Base-by-base conservation (phyloP, 345 rosid genomes). In the Camelina hispida region DNA sequence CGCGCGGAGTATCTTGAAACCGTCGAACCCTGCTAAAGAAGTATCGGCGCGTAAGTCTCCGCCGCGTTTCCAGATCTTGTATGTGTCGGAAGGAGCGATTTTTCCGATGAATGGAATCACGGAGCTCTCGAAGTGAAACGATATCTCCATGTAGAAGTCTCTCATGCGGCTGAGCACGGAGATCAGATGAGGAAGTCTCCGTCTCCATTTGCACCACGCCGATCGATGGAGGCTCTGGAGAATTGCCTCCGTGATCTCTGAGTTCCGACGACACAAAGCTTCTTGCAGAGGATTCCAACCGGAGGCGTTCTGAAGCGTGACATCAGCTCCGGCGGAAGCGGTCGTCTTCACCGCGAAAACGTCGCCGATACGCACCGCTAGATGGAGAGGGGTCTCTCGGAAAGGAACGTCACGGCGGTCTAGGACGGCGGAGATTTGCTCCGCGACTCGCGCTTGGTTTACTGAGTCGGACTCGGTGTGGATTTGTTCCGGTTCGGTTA, bases 141-240 rank as follows among this genome's bases (percentile, higher is more conserved):
- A 87, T 3, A 94, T 87, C 82, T 91, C 98, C 97, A 91, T 86
- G 82, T 94, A 91, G 83, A 94, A 94, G 75, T 94, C 98, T 14
- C 90, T 87, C 97, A 90, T 94, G 28, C 97, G 80, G 25, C 86
- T 87, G 13, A 94, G 81, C 13, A 80, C 91, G 6, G 92, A 87
- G 56, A 88, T 84, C 22, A 90, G 72, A 17, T 90, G 86, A 0
- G 99, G 99, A 8, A 94, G 78, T 11, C 97, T 88, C 62, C 97
- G 89, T 54, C 97, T 89, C 95, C 96, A 94, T 81, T 87, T 94
- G 44, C 81, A 75, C 99, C 99, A 94, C 3, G 92, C 91, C 1
- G 89, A 84, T 10, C 85, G 85, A 57, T 86, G 93, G 58, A 85
- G 91, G 16, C 75, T 79, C 6, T 81, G 83, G 13, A 92, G 62